Percentiles rank a stretch among this genome's conserved stretches.
Conservation (phyloP, 768 basidiomycete species). For the Pleurotus tuoliensis region DNA sequence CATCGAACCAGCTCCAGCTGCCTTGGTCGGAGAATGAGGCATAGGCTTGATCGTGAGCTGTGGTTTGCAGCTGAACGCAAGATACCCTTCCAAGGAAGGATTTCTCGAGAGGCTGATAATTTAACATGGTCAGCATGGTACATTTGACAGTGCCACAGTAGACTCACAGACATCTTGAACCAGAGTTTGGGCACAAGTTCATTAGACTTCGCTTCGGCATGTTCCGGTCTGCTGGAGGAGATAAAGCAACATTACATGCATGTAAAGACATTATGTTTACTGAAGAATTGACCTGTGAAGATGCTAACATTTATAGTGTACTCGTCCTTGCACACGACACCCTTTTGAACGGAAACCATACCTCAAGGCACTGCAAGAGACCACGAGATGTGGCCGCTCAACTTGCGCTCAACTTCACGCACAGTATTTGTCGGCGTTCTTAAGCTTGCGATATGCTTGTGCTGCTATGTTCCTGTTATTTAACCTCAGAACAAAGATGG, state of each 20-base stretch:
- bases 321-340: no score
- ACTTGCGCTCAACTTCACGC: no score
- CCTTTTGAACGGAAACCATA: no score
- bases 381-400: no score
- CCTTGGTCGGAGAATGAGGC: slow-evolving; percentile 9
- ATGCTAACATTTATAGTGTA: no score
- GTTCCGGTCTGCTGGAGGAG: neutral
- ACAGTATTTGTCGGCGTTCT: no score
- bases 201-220: neutral
- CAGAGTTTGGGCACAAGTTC: neutral
- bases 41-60: slow-evolving; percentile 19
- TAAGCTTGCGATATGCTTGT: no score
- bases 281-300: neutral
- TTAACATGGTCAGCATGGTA: neutral
- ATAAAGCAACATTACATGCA: neutral
- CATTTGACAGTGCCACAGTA: neutral
- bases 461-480: no score
- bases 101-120: neutral
- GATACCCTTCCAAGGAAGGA: neutral
- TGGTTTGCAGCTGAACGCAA: slow-evolving; percentile 22
- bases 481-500: no score
- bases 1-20: slow-evolving; percentile 30
- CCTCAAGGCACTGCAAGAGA: no score
- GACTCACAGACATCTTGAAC: neutral
- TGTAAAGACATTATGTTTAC: neutral